Conservation (phyloP, 1,284 basidiomycete species). For the Trichosporon asahii region DNA sequence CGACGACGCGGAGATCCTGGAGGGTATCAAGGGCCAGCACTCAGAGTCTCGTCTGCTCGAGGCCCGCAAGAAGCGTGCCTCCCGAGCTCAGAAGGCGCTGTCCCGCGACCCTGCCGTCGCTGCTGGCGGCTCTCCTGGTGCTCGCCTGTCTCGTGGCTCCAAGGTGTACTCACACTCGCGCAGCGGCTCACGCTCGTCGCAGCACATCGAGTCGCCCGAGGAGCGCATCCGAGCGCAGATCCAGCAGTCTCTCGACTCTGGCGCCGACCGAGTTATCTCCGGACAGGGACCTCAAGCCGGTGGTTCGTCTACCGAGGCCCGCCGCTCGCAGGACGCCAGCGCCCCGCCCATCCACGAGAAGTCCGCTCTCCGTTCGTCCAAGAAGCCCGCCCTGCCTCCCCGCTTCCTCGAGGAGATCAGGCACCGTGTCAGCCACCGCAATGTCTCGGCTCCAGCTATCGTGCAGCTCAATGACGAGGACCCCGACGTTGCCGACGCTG, state of each 20-base stretch:
- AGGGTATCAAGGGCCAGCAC: conserved; percentile 41
- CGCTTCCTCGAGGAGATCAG: conserved; percentile 50
- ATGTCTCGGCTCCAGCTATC: conserved; percentile 34
- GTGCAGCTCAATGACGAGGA: conserved; percentile 26
- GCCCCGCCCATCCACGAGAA: conserved; percentile 47
- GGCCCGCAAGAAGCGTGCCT: background rate
- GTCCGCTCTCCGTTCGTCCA: conserved; percentile 36
- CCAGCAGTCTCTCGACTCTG: conserved; percentile 71
- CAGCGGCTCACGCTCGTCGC: background rate
- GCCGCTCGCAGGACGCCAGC: conserved; percentile 18
- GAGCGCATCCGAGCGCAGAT: conserved; percentile 79
- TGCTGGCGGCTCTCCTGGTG: background rate
- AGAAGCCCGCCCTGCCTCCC: conserved; percentile 39
- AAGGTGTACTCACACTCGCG: conserved; percentile 2
- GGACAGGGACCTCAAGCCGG: conserved; percentile 25
- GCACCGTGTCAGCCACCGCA: conserved; percentile 32
- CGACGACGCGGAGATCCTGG: conserved; percentile 31
- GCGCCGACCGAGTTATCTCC: conserved; percentile 56
- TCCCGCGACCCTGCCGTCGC: conserved; percentile 1
- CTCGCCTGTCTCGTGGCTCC: background rate
- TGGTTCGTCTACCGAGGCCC: conserved; percentile 9
- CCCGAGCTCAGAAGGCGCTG: conserved; percentile 4
- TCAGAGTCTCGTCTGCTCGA: conserved; percentile 11
- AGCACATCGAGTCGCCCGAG: conserved; percentile 51
- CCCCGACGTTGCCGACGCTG: conserved; percentile 19